phyloP scores from a whole-genome alignment of 2,329 filamentous ascomycete species.

The Sordariomycetes sp. region DNA sequence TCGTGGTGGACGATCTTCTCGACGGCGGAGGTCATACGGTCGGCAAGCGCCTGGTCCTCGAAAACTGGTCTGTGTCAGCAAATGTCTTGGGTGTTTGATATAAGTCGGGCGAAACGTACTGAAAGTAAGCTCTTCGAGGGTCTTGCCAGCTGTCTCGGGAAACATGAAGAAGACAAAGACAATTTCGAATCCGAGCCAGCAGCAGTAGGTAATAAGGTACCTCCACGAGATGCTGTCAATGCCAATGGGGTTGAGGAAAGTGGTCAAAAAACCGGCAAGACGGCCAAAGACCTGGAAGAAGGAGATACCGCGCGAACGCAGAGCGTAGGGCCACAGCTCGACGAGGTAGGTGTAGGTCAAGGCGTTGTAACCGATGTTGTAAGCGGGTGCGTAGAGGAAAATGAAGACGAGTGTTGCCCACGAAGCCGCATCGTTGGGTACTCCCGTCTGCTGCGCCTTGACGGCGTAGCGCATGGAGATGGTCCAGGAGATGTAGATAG shows the following conservation, averaged over 20 bases:
- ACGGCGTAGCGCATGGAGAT: slow-evolving; percentile 29
- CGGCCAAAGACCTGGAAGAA: slow-evolving; percentile 36
- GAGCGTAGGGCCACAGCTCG: slow-evolving; percentile 46
- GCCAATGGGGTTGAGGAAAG: slow-evolving; percentile 13
- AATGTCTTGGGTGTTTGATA: no score
- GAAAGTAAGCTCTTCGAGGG: slow-evolving; percentile 51
- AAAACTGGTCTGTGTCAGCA: slow-evolving; percentile 13
- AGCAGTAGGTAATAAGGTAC: slow-evolving; percentile 12
- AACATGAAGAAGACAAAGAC: slow-evolving; percentile 67
- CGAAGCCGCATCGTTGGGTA: slow-evolving; percentile 18
- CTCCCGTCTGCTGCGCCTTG: slow-evolving; percentile 14
- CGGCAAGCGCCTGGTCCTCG: slow-evolving; percentile 18
- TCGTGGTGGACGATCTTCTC: slow-evolving; percentile 17
- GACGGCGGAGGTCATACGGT: slow-evolving; percentile 15
- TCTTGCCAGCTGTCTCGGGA: slow-evolving; percentile 67
- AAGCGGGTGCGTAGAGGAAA: slow-evolving; percentile 48
- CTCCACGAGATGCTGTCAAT: slow-evolving; percentile 9
- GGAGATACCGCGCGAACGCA: slow-evolving; percentile 42
- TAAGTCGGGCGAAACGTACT: neutral
- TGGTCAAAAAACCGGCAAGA: slow-evolving; percentile 10
- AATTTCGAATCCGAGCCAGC: slow-evolving; percentile 16
- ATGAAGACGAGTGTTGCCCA: slow-evolving; percentile 45
- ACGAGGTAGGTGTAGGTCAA: slow-evolving; percentile 53
- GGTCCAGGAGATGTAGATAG: slow-evolving; percentile 45
- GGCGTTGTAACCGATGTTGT: slow-evolving; percentile 58